These are phyloP conservation scores for Vaccinium vitisidaea DNA, from an alignment of 148 eudicot species.

Conservation along the genomic window DNA sequence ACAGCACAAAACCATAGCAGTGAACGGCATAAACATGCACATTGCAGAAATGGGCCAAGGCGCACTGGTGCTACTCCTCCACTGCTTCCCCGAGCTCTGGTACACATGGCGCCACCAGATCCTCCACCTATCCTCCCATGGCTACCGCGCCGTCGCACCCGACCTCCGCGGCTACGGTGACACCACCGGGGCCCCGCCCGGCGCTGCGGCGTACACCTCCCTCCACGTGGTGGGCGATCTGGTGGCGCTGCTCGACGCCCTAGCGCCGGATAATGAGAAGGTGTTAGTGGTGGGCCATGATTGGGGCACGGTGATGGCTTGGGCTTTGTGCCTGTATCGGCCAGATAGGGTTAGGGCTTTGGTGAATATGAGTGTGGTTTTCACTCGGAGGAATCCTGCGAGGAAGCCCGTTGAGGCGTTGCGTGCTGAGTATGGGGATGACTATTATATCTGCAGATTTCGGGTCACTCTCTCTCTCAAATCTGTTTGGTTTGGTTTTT, in stretches of 20 bases:
- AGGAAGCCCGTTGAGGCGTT: conserved; percentile 23
- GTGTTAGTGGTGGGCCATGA: conserved; percentile 53
- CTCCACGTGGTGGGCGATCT: conserved; percentile 44
- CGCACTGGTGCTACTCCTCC: conserved; percentile 16
- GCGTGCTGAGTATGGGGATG: conserved; percentile 34
- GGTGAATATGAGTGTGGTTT: conserved; percentile 41
- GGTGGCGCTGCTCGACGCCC: conserved; percentile 32
- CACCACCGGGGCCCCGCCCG: not conserved
- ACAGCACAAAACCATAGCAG: not conserved
- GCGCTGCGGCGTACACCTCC: conserved; percentile 12
- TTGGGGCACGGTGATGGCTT: conserved; percentile 43
- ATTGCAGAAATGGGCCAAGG: conserved; percentile 19
- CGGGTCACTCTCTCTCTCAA: conserved; percentile 22
- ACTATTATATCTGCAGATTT: conserved; percentile 48
- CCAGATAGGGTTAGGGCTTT: conserved; percentile 39
- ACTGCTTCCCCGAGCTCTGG: conserved; percentile 27
- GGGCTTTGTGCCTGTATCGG: conserved; percentile 38
- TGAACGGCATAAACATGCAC: conserved; percentile 24
- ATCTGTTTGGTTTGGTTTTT: too few relatives aligned
- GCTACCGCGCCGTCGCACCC: conserved; percentile 22
- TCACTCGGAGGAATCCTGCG: conserved; percentile 28
- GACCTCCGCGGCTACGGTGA: conserved; percentile 18
- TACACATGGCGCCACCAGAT: conserved; percentile 26
- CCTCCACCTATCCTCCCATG: conserved; percentile 1
- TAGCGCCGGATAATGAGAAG: conserved; percentile 21